A percentile compares a stretch with the other conserved stretches of the same genome.
phyloP scores from a whole-genome alignment of 2,329 filamentous ascomycete genomes.

The Aspergillus persii region DNA sequence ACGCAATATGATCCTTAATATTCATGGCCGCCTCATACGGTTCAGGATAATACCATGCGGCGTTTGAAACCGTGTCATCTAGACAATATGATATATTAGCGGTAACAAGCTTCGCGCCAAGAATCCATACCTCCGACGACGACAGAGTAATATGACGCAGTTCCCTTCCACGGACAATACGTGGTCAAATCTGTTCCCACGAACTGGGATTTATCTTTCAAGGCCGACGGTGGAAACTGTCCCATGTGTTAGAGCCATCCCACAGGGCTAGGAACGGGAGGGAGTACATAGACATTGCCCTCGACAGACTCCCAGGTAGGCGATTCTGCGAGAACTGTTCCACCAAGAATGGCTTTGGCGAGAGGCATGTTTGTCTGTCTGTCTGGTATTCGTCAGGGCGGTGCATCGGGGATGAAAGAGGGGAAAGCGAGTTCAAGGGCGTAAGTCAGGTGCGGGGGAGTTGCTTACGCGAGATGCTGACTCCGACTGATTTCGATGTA shows the following conservation, averaged over 20 bases:
- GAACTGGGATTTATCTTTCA: constrained; percentile 47
- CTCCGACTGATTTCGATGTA: too few species aligned
- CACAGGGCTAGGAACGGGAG: background rate
- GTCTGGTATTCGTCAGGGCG: background rate
- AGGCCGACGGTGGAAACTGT: constrained; percentile 46
- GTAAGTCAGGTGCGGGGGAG: background rate
- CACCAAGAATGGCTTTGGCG: constrained; percentile 51
- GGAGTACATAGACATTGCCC: constrained; percentile 41
- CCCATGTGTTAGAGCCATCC: background rate
- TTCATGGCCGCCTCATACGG: constrained; percentile 49
- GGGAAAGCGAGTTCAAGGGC: background rate
- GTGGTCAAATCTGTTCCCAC: constrained; percentile 48
- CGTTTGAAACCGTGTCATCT: constrained; percentile 52
- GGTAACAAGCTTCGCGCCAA: too few species aligned
- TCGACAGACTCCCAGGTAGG: constrained; percentile 56
- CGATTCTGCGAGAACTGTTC: constrained; percentile 51
- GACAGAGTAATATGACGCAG: constrained; percentile 57
- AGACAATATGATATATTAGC: background rate
- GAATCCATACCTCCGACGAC: constrained; percentile 43
- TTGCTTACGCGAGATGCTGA: too few species aligned
- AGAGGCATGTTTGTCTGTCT: constrained; percentile 27
- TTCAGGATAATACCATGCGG: constrained; percentile 59
- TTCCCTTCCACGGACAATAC: constrained; percentile 57
- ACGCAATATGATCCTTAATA: constrained; percentile 58
- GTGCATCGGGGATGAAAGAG: background rate